A percentile compares a stretch with the other conserved stretches of the same genome.
phyloP scores from a whole-genome alignment of 2,329 filamentous ascomycete genomes.

The Diaporthe sp. region DNA sequence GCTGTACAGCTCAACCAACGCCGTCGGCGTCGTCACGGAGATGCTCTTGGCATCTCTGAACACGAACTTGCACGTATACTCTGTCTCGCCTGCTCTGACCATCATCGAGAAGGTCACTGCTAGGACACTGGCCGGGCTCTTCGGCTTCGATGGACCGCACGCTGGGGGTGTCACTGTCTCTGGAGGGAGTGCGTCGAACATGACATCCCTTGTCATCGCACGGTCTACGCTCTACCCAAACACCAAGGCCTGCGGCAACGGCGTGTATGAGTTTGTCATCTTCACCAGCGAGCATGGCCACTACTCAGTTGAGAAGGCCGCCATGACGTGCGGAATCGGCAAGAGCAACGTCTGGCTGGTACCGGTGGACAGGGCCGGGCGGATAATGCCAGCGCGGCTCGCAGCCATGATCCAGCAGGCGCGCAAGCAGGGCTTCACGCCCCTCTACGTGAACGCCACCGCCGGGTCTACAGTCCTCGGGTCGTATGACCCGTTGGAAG shows the following conservation, averaged over 20 bases:
- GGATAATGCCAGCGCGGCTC: constrained; percentile 78
- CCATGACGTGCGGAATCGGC: constrained; percentile 90
- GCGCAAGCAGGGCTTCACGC: constrained; percentile 78
- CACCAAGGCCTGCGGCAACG: constrained; percentile 81
- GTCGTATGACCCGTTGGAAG: constrained; percentile 84
- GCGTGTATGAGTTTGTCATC: constrained; percentile 75
- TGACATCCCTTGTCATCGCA: constrained; percentile 87
- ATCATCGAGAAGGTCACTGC: constrained; percentile 89
- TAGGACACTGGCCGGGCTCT: constrained; percentile 78
- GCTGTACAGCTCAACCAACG: constrained; percentile 90
- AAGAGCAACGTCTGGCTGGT: constrained; percentile 79
- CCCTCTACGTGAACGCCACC: constrained; percentile 95
- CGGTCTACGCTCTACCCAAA: constrained; percentile 87
- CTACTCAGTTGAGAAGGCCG: constrained; percentile 95
- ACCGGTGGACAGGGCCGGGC: constrained; percentile 78
- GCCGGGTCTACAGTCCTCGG: constrained; percentile 95
- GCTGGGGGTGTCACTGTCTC: constrained; percentile 83
- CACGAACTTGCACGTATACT: constrained; percentile 95
- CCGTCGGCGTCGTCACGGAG: constrained; percentile 87
- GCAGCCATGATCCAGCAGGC: constrained; percentile 73
- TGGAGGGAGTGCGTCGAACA: constrained; percentile 88
- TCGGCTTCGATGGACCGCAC: constrained; percentile 80
- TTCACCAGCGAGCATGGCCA: constrained; percentile 94
- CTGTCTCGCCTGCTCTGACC: constrained; percentile 90
- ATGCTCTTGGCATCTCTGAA: constrained; percentile 88